These are phyloP conservation scores for Ilex paraguariensis DNA, from an alignment of 305 asterid genomes.

Conservation along the genomic window DNA sequence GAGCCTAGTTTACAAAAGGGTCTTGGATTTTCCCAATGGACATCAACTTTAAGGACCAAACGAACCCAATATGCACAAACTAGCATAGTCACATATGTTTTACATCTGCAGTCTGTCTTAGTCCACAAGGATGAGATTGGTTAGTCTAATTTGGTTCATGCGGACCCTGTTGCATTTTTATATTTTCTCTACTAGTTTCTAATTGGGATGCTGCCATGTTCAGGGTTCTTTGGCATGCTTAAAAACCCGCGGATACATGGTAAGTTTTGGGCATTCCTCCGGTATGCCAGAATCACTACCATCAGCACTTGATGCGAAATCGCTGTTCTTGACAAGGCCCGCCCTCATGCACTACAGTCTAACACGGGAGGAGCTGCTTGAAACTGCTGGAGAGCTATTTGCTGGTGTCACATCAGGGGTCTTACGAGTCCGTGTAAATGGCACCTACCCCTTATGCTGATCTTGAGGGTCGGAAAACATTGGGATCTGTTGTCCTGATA, in stretches of 20 bases:
- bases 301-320: slow-evolving; percentile 52
- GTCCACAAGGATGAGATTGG: background rate
- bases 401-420: slow-evolving; percentile 52
- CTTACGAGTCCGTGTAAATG: slow-evolving; percentile 51
- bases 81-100: background rate
- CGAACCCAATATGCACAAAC: background rate
- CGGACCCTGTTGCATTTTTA: background rate
- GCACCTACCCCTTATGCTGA: slow-evolving; percentile 58
- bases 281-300: slow-evolving; percentile 68
- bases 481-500: slow-evolving; percentile 72
- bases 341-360: slow-evolving; percentile 52
- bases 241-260: slow-evolving; percentile 77
- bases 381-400: slow-evolving; percentile 67
- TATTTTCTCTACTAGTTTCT: background rate
- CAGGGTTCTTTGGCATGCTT: slow-evolving; percentile 87
- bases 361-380: slow-evolving; percentile 60
- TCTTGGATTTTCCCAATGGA: background rate
- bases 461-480: slow-evolving; percentile 63
- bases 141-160: background rate
- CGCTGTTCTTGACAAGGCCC: slow-evolving; percentile 80
- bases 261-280: slow-evolving; percentile 82
- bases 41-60: background rate
- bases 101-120: background rate
- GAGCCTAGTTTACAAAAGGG: too few species aligned
- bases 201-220: background rate